Conservation (phyloP, 2,329 filamentous ascomycete species). For the Aspergillus phoenicis region DNA sequence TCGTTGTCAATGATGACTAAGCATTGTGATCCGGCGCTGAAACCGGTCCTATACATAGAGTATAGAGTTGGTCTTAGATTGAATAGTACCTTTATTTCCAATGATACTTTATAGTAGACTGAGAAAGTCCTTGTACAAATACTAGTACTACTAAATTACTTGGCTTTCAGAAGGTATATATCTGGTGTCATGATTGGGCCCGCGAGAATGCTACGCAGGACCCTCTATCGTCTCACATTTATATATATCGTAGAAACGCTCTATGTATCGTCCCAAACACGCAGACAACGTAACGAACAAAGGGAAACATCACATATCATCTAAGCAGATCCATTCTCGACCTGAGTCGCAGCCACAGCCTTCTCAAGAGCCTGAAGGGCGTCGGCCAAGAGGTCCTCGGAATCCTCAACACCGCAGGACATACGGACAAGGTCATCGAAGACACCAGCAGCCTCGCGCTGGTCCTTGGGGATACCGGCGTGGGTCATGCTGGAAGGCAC, state of each 20-base stretch:
- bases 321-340: conserved; percentile 42
- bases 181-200: not conserved
- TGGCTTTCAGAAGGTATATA: not conserved
- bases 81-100: not conserved
- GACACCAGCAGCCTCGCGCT: conserved; percentile 89
- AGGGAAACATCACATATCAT: not conserved
- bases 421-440: conserved; percentile 92
- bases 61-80: not conserved
- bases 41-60: not conserved
- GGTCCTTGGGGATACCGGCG: conserved; percentile 85
- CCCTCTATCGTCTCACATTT: conserved; percentile 2
- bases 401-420: conserved; percentile 93
- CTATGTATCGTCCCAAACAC: not conserved
- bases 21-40: not conserved
- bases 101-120: too few relatives aligned
- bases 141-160: too few relatives aligned
- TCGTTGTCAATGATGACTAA: conserved; percentile 22
- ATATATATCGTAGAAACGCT: conserved; percentile 1
- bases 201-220: not conserved
- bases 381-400: conserved; percentile 78
- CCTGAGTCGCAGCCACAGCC: conserved; percentile 60
- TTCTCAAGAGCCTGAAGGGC: conserved; percentile 79
- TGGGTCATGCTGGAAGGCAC: conserved; percentile 97
- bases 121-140: too few relatives aligned
- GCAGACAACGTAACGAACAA: not conserved